These are phyloP conservation scores for Fagus crenata DNA, from an alignment of 306 rosid species.

Conservation along the genomic window DNA sequence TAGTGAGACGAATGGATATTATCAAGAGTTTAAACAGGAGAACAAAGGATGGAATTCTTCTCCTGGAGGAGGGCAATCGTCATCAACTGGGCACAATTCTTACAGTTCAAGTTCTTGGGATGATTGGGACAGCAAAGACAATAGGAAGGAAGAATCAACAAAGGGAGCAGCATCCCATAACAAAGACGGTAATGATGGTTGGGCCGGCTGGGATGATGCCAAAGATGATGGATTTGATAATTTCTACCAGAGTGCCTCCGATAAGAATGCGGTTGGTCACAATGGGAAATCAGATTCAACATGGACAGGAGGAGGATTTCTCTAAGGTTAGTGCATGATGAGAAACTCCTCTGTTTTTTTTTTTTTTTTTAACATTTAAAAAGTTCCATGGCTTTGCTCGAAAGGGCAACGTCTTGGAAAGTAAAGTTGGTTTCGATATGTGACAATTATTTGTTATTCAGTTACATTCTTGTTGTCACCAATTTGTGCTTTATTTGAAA, in stretches of 20 bases:
- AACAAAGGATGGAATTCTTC: slow-evolving; percentile 72
- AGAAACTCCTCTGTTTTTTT: not conserved
- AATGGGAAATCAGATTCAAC: slow-evolving; percentile 64
- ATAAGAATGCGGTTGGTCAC: slow-evolving; percentile 55
- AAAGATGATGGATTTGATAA: slow-evolving; percentile 85
- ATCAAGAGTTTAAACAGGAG: slow-evolving; percentile 66
- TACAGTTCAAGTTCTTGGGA: slow-evolving; percentile 62
- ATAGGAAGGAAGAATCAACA: slow-evolving; percentile 62
- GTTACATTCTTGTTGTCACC: not conserved
- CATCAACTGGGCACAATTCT: slow-evolving; percentile 58
- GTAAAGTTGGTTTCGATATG: not conserved
- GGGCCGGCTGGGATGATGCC: slow-evolving; percentile 98
- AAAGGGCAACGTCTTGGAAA: not conserved
- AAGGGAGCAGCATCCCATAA: slow-evolving; percentile 53
- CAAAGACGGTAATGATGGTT: slow-evolving; percentile 66
- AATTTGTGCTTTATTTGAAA: not conserved
- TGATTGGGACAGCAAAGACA: slow-evolving; percentile 70
- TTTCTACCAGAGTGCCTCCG: slow-evolving; percentile 51
- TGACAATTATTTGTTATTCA: no score
- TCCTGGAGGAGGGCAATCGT: slow-evolving; percentile 58
- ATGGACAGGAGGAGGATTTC: slow-evolving; percentile 98
- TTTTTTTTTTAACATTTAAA: not conserved
- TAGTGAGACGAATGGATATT: slow-evolving; percentile 59
- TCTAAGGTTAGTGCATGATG: slow-evolving; percentile 59
- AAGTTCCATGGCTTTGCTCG: not conserved